Base-by-base conservation (phyloP, 1,139 yeast species). In the Hemisphaericaspora lyxosophila region DNA sequence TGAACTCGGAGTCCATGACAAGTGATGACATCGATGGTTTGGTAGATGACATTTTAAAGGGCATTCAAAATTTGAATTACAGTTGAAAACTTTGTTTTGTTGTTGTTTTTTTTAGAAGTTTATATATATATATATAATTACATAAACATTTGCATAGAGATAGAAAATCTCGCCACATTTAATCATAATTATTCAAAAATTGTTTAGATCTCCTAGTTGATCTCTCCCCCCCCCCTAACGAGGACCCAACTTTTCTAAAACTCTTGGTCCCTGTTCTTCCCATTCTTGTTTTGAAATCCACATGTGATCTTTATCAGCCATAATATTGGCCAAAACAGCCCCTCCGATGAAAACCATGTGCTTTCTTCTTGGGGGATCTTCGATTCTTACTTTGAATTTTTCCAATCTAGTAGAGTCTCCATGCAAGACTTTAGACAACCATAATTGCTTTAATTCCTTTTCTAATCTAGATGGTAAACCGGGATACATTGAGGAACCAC, bases 311-410 rank as follows among this genome's bases (percentile, higher is more conserved):
- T 90, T 92, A 61, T 92, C 96, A 33, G 95, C 95, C 97, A 94
- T 92, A 53, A 92, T 92, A 57, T 86, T 89, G 26, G 99, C 98
- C 57, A 92, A 75, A 14, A 92, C 98, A 5, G 98, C 98, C 56
- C 99, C 99, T 52, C 99, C 99, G 50, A 92, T 83, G 65, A 92
- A 92, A 31, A 92, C 99, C 97, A 92, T 92, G 64, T 94, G 97
- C 62, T 92, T 85, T 74, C 99, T 87, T 73, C 97, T 82, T 52
- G 99, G 99, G 33, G 98, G 98, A 60, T 92, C 98, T 63, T 92
- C 98, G 55, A 92, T 92, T 65, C 95, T 82, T 33, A 94, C 96
- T 66, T 92, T 92, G 66, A 92, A 92, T 62, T 90, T 90, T 49
- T 82, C 86, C 50, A 92, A 73, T 59, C 97, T 78, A 14, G 89